Base-by-base conservation (phyloP, 495 filamentous ascomycete genomes). In the Xylaria scruposa region DNA sequence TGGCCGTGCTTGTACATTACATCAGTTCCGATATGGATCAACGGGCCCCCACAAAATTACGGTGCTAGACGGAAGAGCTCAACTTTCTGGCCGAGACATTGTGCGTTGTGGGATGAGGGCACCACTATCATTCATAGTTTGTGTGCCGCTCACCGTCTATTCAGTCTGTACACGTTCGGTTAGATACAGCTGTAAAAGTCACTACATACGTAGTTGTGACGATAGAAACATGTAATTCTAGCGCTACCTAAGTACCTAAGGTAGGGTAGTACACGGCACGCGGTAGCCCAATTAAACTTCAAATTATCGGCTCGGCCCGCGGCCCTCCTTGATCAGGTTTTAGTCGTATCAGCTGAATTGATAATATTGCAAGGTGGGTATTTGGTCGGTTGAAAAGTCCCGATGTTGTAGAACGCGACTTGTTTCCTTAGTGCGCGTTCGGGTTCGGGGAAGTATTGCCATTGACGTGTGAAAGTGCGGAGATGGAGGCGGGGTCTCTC, bases 401-500 rank as follows among this genome's bases (percentile, higher is more conserved):
- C 31, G 58, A 15, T 38, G 33, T 17, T 38, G 58, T 60, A 8
- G 29, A 21, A 59, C 54, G 17, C n/a, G 58, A n/a, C 8, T 12
- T 38, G 7, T 6, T 21, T 38, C 19, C 31, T 38, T 33, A 31
- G 56, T n/a, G 24, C 2, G 33, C 17, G 58, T 17, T 38, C 53
- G 26, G 53, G 26, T 38, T 59, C 29, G 2, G 54, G 54, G 29
- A 10, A 59, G 21, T 7, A 40, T 6, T 17, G 33, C 4, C 6
- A 60, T 24, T 21, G 7, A 40, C 31, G 58, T 60, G 19, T 19
- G 13, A 21, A 10, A 42, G 38, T 60, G 58, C 58, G 58, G 58
- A 60, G 58, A 29, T 63, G 38, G 21, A 63, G 38, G 60, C 60
- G 60, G 60, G 60, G 60, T 63, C 60, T 44, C 60, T 44, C 60